Percentiles rank a stretch among this genome's conserved stretches.
phyloP scores from a whole-genome alignment of 495 filamentous ascomycete genomes.

The Parathielavia appendiculata region DNA sequence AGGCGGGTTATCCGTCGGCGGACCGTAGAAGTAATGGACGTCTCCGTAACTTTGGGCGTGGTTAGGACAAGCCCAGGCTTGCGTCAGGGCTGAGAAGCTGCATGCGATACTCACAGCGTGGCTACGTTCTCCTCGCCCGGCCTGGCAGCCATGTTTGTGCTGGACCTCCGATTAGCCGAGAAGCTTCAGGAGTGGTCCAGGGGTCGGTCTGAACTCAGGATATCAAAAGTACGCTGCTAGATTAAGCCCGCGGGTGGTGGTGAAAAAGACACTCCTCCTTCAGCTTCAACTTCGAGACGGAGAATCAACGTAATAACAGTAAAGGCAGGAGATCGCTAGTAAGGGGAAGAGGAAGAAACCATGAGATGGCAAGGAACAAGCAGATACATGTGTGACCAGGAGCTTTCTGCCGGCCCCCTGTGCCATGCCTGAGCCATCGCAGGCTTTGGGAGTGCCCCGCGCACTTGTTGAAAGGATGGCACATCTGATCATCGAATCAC shows the following conservation, averaged over 20 bases:
- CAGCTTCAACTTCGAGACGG: background rate
- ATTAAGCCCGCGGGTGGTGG: background rate
- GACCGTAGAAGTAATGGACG: constrained; percentile 81
- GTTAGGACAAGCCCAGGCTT: constrained; percentile 8
- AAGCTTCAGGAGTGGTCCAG: background rate
- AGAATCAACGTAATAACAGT: background rate
- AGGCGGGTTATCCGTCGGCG: constrained; percentile 61
- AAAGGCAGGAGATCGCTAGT: background rate
- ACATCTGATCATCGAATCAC: constrained; percentile 21
- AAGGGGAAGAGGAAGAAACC: background rate
- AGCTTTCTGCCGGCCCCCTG: constrained; percentile 8
- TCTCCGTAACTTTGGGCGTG: constrained; percentile 66
- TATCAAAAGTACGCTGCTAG: background rate
- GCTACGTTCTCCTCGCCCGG: constrained; percentile 73
- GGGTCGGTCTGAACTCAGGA: background rate
- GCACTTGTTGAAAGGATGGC: background rate
- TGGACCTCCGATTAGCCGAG: background rate
- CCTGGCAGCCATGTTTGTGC: constrained; percentile 62
- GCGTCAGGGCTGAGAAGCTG: background rate
- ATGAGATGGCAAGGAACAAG: constrained; percentile 5
- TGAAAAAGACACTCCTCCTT: background rate
- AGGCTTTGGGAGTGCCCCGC: constrained; percentile 15
- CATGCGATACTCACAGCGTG: constrained; percentile 62
- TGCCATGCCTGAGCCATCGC: constrained; percentile 18
- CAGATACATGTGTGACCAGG: constrained; percentile 6